These are phyloP conservation scores for Aspergillus viridinutans DNA, from an alignment of 2,329 filamentous ascomycete genomes.

Conservation along the genomic window DNA sequence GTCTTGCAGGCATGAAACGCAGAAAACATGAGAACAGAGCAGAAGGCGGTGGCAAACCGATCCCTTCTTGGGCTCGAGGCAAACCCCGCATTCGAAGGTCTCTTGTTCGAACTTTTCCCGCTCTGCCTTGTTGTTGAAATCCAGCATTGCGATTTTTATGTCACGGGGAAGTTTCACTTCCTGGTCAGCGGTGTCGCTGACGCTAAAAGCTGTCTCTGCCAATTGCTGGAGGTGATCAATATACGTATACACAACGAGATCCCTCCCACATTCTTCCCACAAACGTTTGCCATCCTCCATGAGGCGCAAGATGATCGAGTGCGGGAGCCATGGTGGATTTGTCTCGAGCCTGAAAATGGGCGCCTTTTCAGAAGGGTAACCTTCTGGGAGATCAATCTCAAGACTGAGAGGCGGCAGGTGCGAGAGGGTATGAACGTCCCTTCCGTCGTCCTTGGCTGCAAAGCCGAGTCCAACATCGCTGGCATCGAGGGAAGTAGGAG, in stretches of 20 bases:
- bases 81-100: constrained; percentile 85
- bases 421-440: constrained; percentile 46
- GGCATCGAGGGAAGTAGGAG: constrained; percentile 40
- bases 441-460: constrained; percentile 19
- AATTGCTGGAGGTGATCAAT: constrained; percentile 58
- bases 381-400: constrained; percentile 49
- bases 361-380: constrained; percentile 52
- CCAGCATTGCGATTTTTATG: constrained; percentile 66
- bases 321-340: constrained; percentile 51
- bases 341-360: constrained; percentile 50
- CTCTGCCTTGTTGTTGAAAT: constrained; percentile 72
- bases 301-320: constrained; percentile 42
- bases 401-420: constrained; percentile 56
- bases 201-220: constrained; percentile 52
- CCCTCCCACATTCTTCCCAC: constrained; percentile 58
- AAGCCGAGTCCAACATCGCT: constrained; percentile 15
- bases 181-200: constrained; percentile 37
- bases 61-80: constrained; percentile 89
- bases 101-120: constrained; percentile 72
- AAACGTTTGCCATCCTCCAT: constrained; percentile 45
- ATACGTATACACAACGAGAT: constrained; percentile 56
- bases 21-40: constrained; percentile 88
- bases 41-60: constrained; percentile 73
- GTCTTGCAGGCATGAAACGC: constrained; percentile 76
- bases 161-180: constrained; percentile 47